These are phyloP conservation scores for Elsinoe ampelina DNA, from an alignment of 2,329 filamentous ascomycete genomes.

Conservation along the genomic window DNA sequence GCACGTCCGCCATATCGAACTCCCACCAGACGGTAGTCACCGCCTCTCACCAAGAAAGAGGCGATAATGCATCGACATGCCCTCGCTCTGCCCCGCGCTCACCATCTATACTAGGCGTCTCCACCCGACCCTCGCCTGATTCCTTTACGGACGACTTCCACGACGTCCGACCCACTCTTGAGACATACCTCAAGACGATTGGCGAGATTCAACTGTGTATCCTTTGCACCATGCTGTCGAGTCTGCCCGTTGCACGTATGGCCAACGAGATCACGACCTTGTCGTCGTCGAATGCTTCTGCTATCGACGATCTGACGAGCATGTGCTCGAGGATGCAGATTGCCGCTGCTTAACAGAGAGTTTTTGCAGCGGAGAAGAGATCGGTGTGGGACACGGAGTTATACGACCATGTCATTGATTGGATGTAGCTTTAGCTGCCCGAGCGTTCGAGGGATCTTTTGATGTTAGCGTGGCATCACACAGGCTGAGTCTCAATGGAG, in stretches of 20 bases:
- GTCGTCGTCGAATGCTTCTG: not conserved
- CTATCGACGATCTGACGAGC: constrained; percentile 4
- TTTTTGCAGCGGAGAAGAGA: not conserved
- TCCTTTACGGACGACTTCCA: not conserved
- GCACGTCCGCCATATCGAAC: too few species aligned
- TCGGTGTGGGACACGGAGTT: not conserved
- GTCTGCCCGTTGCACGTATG: not conserved
- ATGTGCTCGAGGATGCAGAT: constrained; percentile 3
- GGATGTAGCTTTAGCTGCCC: not conserved
- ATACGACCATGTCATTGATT: not conserved
- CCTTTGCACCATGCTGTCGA: not conserved
- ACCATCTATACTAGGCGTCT: not conserved
- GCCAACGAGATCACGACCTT: not conserved
- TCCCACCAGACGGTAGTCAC: not conserved
- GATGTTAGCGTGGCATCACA: not conserved
- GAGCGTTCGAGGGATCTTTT: not conserved
- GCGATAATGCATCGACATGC: not conserved
- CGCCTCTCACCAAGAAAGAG: not conserved
- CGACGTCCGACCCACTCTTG: not conserved
- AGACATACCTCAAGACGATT: not conserved
- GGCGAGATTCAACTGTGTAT: constrained; percentile 1
- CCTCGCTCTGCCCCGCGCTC: not conserved
- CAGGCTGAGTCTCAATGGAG: not conserved
- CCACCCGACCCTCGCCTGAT: not conserved
- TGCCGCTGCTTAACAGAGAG: not conserved